phyloP scores from a whole-genome alignment of 768 basidiomycete species.

The Leccinum rimulosum region DNA sequence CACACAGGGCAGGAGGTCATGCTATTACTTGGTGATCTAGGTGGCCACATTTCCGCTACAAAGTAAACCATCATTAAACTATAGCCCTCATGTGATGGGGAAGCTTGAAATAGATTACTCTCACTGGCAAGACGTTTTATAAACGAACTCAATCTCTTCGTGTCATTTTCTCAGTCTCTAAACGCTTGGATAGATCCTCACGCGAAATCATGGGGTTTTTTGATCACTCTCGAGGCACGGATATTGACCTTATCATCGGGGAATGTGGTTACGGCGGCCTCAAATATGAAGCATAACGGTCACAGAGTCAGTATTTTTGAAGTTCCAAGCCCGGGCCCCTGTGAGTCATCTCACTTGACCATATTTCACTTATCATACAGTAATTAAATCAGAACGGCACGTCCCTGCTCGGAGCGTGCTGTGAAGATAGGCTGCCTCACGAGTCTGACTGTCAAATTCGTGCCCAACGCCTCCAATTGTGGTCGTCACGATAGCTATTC shows the following conservation, averaged over 20 bases:
- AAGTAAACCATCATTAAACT: background rate
- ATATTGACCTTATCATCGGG: slow-evolving; percentile 1
- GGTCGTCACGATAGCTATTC: slow-evolving; percentile 19
- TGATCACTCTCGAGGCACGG: background rate
- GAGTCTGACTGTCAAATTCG: slow-evolving; percentile 17
- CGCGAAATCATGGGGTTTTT: background rate
- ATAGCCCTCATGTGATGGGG: background rate
- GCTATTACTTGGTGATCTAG: background rate
- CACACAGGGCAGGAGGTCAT: background rate
- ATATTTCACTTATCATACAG: slow-evolving; percentile 2
- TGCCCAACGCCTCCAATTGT: slow-evolving; percentile 16
- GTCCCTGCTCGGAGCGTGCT: background rate
- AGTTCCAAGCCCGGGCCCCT: slow-evolving; percentile 6
- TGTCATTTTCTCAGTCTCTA: background rate
- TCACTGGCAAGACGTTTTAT: background rate
- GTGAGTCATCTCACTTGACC: slow-evolving; percentile 7
- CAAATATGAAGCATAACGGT: slow-evolving; percentile 10
- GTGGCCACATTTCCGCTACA: background rate
- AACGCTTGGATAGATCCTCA: background rate
- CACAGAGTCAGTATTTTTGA: slow-evolving; percentile 23
- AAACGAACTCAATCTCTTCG: background rate
- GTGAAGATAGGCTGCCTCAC: slow-evolving; percentile 1
- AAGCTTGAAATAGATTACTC: background rate
- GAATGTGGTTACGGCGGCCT: slow-evolving; percentile 19
- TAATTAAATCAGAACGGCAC: slow-evolving; percentile 13